Conservation (phyloP, 371 early-diverging fungal genomes). For the Rhizopus stolonifer region DNA sequence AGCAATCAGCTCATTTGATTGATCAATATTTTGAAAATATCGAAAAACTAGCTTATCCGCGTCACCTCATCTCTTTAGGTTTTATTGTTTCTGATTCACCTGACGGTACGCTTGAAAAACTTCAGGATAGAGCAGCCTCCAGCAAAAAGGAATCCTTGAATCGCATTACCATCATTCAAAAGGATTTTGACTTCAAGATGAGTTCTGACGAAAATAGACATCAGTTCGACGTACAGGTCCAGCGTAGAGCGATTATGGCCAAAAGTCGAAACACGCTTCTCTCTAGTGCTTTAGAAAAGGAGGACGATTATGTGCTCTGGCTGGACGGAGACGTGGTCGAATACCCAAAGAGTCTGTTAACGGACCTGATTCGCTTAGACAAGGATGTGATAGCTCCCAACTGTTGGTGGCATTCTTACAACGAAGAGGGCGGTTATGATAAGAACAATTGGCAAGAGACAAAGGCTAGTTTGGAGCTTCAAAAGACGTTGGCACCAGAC, state of each 20-base stretch:
- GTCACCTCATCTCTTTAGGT: constrained; percentile 63
- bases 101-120: constrained; percentile 45
- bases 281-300: constrained; percentile 52
- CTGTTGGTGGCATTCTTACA: constrained; percentile 46
- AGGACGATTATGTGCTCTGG: constrained; percentile 71
- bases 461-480: constrained; percentile 47
- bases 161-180: constrained; percentile 57
- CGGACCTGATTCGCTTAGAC: constrained; percentile 52
- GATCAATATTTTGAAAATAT: constrained; percentile 62
- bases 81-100: constrained; percentile 60
- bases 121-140: constrained; percentile 27
- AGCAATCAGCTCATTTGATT: constrained; percentile 61
- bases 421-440: constrained; percentile 58
- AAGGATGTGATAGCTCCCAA: constrained; percentile 61
- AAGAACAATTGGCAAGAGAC: constrained; percentile 75
- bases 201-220: constrained; percentile 58
- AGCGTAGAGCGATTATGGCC: constrained; percentile 63
- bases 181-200: constrained; percentile 53
- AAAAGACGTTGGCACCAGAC: constrained; percentile 45
- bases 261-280: constrained; percentile 63
- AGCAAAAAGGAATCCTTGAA: constrained; percentile 35
- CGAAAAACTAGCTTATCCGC: constrained; percentile 59
- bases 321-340: constrained; percentile 68
- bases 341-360: constrained; percentile 52
- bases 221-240: constrained; percentile 52